phyloP scores from a whole-genome alignment of 2,329 filamentous ascomycete genomes.

The Paecilomyces sp. region DNA sequence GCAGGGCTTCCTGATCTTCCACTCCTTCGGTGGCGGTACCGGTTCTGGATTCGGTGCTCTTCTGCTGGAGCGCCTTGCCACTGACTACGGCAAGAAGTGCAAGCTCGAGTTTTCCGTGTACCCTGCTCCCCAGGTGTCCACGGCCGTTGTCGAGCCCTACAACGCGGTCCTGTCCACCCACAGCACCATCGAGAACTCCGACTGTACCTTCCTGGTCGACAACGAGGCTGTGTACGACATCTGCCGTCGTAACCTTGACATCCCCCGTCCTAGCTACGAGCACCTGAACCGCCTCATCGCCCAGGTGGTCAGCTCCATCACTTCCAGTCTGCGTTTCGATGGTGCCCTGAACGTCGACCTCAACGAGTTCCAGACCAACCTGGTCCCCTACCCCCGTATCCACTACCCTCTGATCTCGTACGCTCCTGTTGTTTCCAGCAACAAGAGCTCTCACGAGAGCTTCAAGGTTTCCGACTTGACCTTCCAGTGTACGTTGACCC shows the following conservation, averaged over 20 bases:
- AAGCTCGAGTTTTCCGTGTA: slow-evolving; percentile 63
- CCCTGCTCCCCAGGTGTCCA: slow-evolving; percentile 57
- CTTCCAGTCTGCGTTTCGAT: slow-evolving; percentile 58
- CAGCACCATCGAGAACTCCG: slow-evolving; percentile 60
- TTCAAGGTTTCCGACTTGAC: slow-evolving; percentile 75
- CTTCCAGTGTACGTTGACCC: slow-evolving; percentile 49
- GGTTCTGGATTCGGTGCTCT: slow-evolving; percentile 61
- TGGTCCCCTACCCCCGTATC: slow-evolving; percentile 61
- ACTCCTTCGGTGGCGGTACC: slow-evolving; percentile 62
- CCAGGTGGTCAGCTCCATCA: slow-evolving; percentile 62
- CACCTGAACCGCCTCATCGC: slow-evolving; percentile 61
- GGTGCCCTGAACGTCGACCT: slow-evolving; percentile 62
- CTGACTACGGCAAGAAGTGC: slow-evolving; percentile 61
- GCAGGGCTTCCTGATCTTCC: slow-evolving; percentile 62
- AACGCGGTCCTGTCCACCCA: slow-evolving; percentile 52
- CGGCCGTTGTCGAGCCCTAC: slow-evolving; percentile 62
- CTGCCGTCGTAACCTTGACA: slow-evolving; percentile 58
- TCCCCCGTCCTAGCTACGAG: slow-evolving; percentile 57
- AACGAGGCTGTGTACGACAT: slow-evolving; percentile 65
- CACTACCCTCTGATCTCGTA: slow-evolving; percentile 62
- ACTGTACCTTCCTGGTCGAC: slow-evolving; percentile 63
- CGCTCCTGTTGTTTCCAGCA: slow-evolving; percentile 56
- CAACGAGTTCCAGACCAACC: slow-evolving; percentile 63
- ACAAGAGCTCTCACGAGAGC: slow-evolving; percentile 77
- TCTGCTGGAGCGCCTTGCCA: slow-evolving; percentile 56